Percentiles rank a stretch among this genome's conserved stretches.
Evolutionary conservation across 2,329 filamentous ascomycete species (phyloP).

Genomic region (Diplodia seriata): DNA sequence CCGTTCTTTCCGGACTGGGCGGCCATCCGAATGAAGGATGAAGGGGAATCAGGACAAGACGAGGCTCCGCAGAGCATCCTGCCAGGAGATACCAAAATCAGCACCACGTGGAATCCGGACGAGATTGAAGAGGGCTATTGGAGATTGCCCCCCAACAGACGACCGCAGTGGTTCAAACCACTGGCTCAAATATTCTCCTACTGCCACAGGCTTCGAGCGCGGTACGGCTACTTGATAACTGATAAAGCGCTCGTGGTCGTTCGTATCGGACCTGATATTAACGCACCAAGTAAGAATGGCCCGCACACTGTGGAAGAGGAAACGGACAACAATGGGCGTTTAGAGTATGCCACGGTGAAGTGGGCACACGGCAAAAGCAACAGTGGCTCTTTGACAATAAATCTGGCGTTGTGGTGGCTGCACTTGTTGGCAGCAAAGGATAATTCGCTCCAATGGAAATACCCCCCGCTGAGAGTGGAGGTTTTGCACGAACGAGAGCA

Average conservation of each 20-base stretch:
- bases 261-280: background rate
- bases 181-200: background rate
- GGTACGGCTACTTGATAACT: slow-evolving; percentile 1
- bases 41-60: background rate
- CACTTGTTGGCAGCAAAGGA: too few species aligned
- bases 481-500: too few species aligned
- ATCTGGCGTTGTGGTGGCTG: too few species aligned
- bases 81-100: slow-evolving; percentile 7
- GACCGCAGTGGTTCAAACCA: background rate
- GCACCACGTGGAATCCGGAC: background rate
- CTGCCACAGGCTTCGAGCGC: background rate
- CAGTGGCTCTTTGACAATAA: too few species aligned
- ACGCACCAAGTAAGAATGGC: background rate
- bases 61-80: background rate
- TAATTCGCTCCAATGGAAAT: too few species aligned
- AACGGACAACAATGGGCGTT: too few species aligned
- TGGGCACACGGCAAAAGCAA: too few species aligned
- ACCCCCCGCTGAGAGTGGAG: too few species aligned
- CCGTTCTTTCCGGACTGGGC: background rate
- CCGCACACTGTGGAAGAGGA: too few species aligned
- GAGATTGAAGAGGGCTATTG: background rate
- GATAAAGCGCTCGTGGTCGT: slow-evolving; percentile 8
- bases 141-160: too few species aligned
- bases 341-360: too few species aligned
- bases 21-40: too few species aligned